Evolutionary conservation across 2,329 filamentous ascomycete genomes (phyloP).

Genomic region (Neonectria neomacrospora): DNA sequence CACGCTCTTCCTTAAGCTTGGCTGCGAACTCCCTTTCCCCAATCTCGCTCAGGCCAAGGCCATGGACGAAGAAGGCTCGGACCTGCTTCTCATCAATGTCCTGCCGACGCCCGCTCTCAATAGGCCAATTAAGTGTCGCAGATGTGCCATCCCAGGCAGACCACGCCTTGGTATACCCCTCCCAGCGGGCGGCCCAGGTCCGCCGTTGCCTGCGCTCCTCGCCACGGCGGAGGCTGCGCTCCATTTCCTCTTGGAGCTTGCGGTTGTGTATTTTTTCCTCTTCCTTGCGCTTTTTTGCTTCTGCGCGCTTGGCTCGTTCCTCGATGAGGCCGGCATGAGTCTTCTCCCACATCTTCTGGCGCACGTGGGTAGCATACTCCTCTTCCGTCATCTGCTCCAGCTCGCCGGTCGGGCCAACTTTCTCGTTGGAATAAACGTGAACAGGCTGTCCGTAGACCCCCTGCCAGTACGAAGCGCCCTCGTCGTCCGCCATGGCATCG

Average conservation of each 20-base stretch:
- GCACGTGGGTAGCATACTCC: conserved; percentile 87
- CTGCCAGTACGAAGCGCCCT: conserved; percentile 95
- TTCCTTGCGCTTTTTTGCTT: conserved; percentile 61
- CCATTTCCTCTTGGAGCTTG: conserved; percentile 72
- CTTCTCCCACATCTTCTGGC: conserved; percentile 94
- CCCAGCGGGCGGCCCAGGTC: conserved; percentile 70
- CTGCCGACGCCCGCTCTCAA: conserved; percentile 65
- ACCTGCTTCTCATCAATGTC: conserved; percentile 71
- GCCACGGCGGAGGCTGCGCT: conserved; percentile 74
- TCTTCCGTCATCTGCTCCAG: conserved; percentile 92
- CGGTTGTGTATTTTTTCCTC: conserved; percentile 62
- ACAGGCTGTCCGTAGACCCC: conserved; percentile 96
- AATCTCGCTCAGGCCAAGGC: conserved; percentile 55
- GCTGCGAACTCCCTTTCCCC: conserved; percentile 59
- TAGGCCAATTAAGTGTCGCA: conserved; percentile 75
- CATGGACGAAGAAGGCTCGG: conserved; percentile 73
- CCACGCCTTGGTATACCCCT: conserved; percentile 74
- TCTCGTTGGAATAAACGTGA: conserved; percentile 74
- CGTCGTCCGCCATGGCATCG: conserved; percentile 96
- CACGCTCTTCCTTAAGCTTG: conserved; percentile 81
- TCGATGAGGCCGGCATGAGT: conserved; percentile 86
- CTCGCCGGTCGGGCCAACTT: conserved; percentile 59
- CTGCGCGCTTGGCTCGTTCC: conserved; percentile 73
- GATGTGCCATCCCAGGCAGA: conserved; percentile 58
- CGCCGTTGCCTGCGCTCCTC: conserved; percentile 69